Conservation (phyloP, 2,329 filamentous ascomycete genomes). For the Fusarium ambrosium region DNA sequence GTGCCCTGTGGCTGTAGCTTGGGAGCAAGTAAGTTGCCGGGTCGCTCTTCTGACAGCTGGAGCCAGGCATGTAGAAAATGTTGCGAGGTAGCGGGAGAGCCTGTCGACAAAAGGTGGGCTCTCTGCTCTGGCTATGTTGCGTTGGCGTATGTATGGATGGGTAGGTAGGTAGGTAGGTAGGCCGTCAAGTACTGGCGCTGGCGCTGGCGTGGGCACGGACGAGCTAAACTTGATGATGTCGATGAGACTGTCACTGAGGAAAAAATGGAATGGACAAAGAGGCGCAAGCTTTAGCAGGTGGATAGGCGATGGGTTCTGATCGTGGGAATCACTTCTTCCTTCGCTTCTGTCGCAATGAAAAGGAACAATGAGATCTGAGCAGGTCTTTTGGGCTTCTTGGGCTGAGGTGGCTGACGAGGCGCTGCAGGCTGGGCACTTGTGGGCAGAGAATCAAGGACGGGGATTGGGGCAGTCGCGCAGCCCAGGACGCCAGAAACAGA, state of each 20-base stretch:
- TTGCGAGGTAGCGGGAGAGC: not conserved
- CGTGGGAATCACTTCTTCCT: not conserved
- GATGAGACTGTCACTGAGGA: not conserved
- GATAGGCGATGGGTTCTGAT: slow-evolving; percentile 6
- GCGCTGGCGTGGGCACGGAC: slow-evolving; percentile 18
- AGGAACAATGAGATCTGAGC: not conserved
- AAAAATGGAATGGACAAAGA: slow-evolving; percentile 24
- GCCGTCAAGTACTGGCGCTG: not conserved
- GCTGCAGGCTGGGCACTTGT: slow-evolving; percentile 24
- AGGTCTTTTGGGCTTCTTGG: slow-evolving; percentile 12
- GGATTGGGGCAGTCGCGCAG: not conserved
- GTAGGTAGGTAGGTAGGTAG: not conserved
- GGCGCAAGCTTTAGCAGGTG: slow-evolving; percentile 26
- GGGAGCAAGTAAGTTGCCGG: slow-evolving; percentile 3
- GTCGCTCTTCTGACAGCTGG: not conserved
- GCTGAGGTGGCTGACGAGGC: slow-evolving; percentile 42
- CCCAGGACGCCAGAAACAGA: slow-evolving; percentile 8
- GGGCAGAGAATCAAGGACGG: slow-evolving; percentile 10
- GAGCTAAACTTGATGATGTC: slow-evolving; percentile 2
- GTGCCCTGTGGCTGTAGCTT: not conserved
- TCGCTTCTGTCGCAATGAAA: slow-evolving; percentile 6
- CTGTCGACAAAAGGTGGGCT: slow-evolving; percentile 15
- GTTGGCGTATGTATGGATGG: slow-evolving; percentile 11
- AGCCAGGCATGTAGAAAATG: not conserved
- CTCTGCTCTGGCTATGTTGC: slow-evolving; percentile 12